A percentile compares a stretch with the other conserved stretches of the same genome.
Evolutionary conservation across 2,329 filamentous ascomycete species (phyloP).

Genomic region (Aspergillus felis): DNA sequence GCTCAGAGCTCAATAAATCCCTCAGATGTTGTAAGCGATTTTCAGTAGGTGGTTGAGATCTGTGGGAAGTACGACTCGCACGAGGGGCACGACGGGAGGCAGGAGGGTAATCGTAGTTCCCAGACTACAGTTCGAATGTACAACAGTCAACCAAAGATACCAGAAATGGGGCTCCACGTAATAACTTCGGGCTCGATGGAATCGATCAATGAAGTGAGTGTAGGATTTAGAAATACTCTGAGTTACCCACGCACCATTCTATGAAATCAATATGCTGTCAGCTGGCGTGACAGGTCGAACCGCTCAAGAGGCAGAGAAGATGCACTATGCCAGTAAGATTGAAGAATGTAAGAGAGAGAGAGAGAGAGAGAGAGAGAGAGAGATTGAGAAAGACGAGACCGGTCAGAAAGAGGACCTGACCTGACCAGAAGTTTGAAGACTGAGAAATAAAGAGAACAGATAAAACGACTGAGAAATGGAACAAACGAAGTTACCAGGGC

Average conservation of each 20-base stretch:
- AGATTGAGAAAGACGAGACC: neutral
- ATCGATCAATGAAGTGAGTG: neutral
- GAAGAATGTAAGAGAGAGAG: neutral
- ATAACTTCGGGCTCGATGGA: neutral
- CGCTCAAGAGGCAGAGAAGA: conserved; percentile 4
- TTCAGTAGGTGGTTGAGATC: conserved; percentile 19
- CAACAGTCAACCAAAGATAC: conserved; percentile 15
- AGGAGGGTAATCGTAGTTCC: conserved; percentile 41
- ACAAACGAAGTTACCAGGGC: neutral
- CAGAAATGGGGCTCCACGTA: neutral
- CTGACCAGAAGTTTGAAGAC: neutral
- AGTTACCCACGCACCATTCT: conserved; percentile 17
- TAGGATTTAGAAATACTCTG: neutral
- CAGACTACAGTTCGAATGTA: conserved; percentile 30
- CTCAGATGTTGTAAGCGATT: conserved; percentile 36
- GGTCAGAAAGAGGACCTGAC: neutral
- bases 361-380: neutral
- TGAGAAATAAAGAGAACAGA: neutral
- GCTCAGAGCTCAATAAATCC: conserved; percentile 35
- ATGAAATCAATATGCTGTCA: conserved; percentile 1
- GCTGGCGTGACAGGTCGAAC: conserved; percentile 1
- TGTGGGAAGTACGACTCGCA: conserved; percentile 19
- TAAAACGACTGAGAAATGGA: neutral
- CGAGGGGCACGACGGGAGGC: conserved; percentile 31
- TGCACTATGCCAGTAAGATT: conserved; percentile 10